Evolutionary conservation across 2,329 filamentous ascomycete species (phyloP).

Genomic region (Botrytis medusae): DNA sequence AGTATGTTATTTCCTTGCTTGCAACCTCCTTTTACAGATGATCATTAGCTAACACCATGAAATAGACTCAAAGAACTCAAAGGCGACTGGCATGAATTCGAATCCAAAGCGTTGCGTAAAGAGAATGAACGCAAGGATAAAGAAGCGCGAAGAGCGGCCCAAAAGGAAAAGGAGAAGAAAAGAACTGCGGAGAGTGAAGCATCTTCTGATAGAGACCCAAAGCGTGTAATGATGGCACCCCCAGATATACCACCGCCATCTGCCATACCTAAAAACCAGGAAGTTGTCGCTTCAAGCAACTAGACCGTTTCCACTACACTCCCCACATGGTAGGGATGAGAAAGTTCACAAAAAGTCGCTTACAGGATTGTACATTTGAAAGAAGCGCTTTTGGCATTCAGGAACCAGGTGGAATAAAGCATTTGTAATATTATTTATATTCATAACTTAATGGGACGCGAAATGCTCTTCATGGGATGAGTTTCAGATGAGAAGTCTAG

Average conservation of each 20-base stretch:
- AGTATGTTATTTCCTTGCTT: constrained; percentile 56
- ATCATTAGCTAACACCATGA: constrained; percentile 32
- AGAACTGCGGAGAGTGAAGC: constrained; percentile 31
- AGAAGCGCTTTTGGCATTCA: constrained; percentile 2
- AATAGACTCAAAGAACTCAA: constrained; percentile 69
- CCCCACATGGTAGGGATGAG: background rate
- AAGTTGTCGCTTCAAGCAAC: background rate
- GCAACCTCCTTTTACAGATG: background rate
- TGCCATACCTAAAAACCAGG: background rate
- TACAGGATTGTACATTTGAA: constrained; percentile 12
- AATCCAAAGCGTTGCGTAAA: constrained; percentile 89
- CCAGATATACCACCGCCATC: constrained; percentile 24
- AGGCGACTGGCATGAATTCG: constrained; percentile 98
- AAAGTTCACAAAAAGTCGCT: background rate
- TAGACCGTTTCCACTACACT: background rate
- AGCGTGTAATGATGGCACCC: constrained; percentile 33
- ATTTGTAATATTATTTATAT: constrained; percentile 21
- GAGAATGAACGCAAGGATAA: constrained; percentile 72
- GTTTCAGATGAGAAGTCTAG: constrained; percentile 4
- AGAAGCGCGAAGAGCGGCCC: constrained; percentile 37
- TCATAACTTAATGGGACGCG: constrained; percentile 4
- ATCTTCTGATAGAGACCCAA: constrained; percentile 32
- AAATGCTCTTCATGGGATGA: constrained; percentile 14
- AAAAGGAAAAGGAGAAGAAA: constrained; percentile 40
- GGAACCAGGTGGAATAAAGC: background rate